phyloP scores from a whole-genome alignment of 257 asterid genomes.

The Solanum gracilifrons region DNA sequence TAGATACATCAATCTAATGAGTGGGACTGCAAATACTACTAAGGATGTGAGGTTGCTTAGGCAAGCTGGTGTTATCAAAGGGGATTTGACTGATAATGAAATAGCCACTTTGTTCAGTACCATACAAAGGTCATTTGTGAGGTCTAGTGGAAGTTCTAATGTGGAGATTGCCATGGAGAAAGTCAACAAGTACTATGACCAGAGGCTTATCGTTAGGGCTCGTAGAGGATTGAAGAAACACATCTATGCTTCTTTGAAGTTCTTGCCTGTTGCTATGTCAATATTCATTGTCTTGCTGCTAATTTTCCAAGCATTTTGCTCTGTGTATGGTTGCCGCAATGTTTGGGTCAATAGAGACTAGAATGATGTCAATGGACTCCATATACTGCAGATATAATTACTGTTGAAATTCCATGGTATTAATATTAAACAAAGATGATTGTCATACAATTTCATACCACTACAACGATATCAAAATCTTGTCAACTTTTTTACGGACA shows the following conservation, averaged over 20 bases:
- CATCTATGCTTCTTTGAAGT: constrained; percentile 7
- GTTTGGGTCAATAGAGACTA: not conserved
- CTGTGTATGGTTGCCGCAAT: constrained; percentile 18
- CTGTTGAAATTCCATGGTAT: not conserved
- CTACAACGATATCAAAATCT: not conserved
- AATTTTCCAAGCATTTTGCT: constrained; percentile 32
- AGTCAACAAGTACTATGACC: constrained; percentile 21
- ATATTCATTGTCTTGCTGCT: constrained; percentile 19
- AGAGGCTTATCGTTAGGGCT: constrained; percentile 8
- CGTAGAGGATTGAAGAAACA: constrained; percentile 11
- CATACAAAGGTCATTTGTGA: constrained; percentile 20
- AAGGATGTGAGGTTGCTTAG: constrained; percentile 33
- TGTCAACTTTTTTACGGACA: constrained; percentile 19
- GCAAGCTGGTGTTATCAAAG: constrained; percentile 17
- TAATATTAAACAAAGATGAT: not conserved
- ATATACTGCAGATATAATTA: not conserved
- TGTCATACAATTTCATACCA: not conserved
- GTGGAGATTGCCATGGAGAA: constrained; percentile 26
- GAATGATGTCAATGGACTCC: not conserved
- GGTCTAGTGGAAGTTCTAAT: constrained; percentile 2
- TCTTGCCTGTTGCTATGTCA: constrained; percentile 10
- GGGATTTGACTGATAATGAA: constrained; percentile 26
- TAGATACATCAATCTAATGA: constrained; percentile 43
- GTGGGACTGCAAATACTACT: constrained; percentile 27
- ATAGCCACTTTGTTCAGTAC: constrained; percentile 29